Evolutionary conservation across 169 alveolate species (phyloP).

Genomic region (Cryptosporidium bovis): DNA sequence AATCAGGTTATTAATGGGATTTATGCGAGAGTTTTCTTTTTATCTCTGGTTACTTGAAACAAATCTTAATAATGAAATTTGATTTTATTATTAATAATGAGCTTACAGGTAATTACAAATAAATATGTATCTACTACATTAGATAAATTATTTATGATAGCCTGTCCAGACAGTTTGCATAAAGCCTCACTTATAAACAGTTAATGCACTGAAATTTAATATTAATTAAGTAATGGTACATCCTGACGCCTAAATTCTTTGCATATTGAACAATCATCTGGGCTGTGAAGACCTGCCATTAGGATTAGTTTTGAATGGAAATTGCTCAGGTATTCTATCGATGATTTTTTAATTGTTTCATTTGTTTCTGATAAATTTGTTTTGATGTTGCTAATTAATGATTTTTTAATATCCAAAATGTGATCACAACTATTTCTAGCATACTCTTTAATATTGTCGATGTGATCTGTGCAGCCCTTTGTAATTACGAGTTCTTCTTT

Average conservation of each 20-base stretch:
- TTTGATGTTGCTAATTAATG: neutral
- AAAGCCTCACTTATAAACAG: neutral
- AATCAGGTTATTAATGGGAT: too few species aligned
- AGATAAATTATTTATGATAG: neutral
- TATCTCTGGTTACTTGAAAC: too few species aligned
- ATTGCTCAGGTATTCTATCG: conserved; percentile 1
- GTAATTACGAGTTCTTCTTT: conserved; percentile 7
- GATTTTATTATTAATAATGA: too few species aligned
- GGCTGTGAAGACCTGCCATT: conserved; percentile 53
- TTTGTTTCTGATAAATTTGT: neutral
- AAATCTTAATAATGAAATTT: too few species aligned
- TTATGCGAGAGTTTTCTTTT: too few species aligned
- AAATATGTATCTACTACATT: too few species aligned
- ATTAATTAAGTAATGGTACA: conserved; percentile 53
- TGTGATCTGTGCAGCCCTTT: neutral
- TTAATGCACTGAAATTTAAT: neutral
- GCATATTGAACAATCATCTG: conserved; percentile 68
- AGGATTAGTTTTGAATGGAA: conserved; percentile 41
- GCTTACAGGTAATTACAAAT: too few species aligned
- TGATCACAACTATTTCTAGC: neutral
- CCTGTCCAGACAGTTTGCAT: neutral
- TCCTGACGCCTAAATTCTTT: conserved; percentile 61
- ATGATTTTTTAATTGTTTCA: conserved; percentile 6
- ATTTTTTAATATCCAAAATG: conserved; percentile 1
- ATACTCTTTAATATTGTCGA: neutral